Conservation (phyloP, 202 grass and related monocot genomes). For the Carex arenaria region DNA sequence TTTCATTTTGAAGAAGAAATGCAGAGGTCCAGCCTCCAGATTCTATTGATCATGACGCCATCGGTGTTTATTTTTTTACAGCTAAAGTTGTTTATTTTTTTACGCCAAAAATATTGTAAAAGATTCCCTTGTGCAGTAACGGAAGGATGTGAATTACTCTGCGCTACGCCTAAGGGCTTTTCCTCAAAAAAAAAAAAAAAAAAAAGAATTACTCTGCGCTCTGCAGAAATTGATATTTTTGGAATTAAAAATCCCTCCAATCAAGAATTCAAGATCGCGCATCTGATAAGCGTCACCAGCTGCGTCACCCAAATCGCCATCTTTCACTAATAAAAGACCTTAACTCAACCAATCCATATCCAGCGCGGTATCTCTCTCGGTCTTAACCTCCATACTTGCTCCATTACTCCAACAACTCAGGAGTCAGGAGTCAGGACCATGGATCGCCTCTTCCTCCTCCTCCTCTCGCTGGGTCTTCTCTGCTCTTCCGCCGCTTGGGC, state of each 20-base stretch:
- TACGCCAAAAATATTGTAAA: no score
- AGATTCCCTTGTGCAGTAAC: no score
- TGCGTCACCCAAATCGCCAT: slow-evolving; percentile 16
- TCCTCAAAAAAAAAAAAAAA: no score
- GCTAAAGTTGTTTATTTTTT: no score
- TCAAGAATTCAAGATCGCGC: neutral
- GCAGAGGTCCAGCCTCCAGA: no score
- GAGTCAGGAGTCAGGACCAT: slow-evolving; percentile 40
- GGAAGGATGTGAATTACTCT: no score
- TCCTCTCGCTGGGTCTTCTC: slow-evolving; percentile 32
- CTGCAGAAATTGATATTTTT: neutral
- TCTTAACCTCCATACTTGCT: neutral
- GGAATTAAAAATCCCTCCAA: neutral
- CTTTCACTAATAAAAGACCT: neutral
- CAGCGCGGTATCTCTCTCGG: neutral
- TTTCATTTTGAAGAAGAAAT: no score
- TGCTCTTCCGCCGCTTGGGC: neutral
- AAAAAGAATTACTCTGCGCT: no score
- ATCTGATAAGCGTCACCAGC: slow-evolving; percentile 16
- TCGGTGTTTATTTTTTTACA: no score
- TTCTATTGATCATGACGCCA: no score
- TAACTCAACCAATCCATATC: slow-evolving; percentile 3
- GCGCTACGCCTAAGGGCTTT: no score
- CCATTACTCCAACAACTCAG: neutral
- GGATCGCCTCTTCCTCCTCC: slow-evolving; percentile 34